Percentiles rank a stretch among this genome's conserved stretches.
Conservation (phyloP, 257 asterid species). For the Scutellaria galericulata region DNA sequence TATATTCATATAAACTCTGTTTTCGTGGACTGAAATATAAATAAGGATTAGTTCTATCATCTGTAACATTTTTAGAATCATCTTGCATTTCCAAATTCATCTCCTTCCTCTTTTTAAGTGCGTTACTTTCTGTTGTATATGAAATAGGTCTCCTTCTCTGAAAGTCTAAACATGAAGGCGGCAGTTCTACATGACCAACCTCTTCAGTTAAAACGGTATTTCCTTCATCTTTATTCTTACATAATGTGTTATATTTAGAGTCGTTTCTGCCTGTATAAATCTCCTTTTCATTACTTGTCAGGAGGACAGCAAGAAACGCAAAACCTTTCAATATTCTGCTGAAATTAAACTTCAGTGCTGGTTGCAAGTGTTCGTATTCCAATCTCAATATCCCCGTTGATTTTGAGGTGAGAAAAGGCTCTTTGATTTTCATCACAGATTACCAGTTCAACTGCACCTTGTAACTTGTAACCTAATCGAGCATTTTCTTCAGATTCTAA, state of each 20-base stretch:
- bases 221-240: constrained; percentile 14
- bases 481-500: constrained; percentile 49
- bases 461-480: constrained; percentile 8
- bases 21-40: constrained; percentile 19
- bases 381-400: constrained; percentile 73
- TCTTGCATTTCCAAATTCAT: constrained; percentile 12
- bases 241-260: not conserved
- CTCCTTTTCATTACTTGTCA: constrained; percentile 42
- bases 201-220: constrained; percentile 78
- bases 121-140: constrained; percentile 29
- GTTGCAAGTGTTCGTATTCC: constrained; percentile 72
- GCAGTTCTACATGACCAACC: constrained; percentile 73
- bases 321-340: constrained; percentile 62
- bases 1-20: constrained; percentile 6
- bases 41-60: constrained; percentile 9
- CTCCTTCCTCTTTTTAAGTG: constrained; percentile 24
- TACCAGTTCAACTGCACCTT: not conserved
- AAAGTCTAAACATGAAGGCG: constrained; percentile 78
- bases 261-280: not conserved
- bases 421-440: not conserved
- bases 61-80: not conserved
- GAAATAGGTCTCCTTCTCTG: constrained; percentile 78
- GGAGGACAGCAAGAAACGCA: constrained; percentile 71
- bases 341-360: constrained; percentile 73
- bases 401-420: constrained; percentile 61